These are phyloP conservation scores for Bipolaris sorokiniana DNA, from an alignment of 2,329 filamentous ascomycete genomes.

Conservation along the genomic window DNA sequence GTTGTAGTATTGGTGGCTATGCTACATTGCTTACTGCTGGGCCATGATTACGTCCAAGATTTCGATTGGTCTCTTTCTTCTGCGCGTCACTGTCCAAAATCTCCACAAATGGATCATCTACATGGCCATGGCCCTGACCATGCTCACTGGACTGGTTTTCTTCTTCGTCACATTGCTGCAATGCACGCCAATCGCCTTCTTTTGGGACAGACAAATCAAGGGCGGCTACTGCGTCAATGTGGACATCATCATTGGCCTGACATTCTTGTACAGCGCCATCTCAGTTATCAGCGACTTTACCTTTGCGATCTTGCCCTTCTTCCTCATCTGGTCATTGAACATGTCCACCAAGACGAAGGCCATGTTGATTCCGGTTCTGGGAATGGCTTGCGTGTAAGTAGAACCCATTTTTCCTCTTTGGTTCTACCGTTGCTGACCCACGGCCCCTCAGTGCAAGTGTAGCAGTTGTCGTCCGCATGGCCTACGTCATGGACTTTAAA, in stretches of 20 bases:
- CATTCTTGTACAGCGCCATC: constrained; percentile 56
- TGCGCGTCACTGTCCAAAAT: constrained; percentile 39
- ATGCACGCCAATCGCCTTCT: constrained; percentile 57
- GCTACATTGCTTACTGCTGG: constrained; percentile 43
- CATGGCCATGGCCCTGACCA: constrained; percentile 43
- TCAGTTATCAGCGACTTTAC: constrained; percentile 57
- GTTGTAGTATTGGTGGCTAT: constrained; percentile 45
- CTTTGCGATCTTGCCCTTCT: constrained; percentile 58
- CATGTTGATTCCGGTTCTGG: constrained; percentile 55
- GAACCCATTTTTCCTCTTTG: no score
- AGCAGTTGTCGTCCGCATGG: constrained; percentile 45
- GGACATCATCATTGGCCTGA: constrained; percentile 51
- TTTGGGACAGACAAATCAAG: constrained; percentile 54
- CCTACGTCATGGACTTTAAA: constrained; percentile 45
- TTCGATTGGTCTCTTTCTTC: constrained; percentile 44
- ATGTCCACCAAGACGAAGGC: constrained; percentile 57
- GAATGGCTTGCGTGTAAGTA: constrained; percentile 59
- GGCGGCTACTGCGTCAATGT: constrained; percentile 52
- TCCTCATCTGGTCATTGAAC: constrained; percentile 59
- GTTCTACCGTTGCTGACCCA: constrained; percentile 1
- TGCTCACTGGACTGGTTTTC: constrained; percentile 49
- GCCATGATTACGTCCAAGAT: constrained; percentile 44
- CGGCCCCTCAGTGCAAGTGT: constrained; percentile 37
- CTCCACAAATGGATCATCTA: constrained; percentile 48
- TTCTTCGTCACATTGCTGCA: constrained; percentile 59